Base-by-base conservation (phyloP, 2,329 filamentous ascomycete species). In the Plenodomus lindquistii region DNA sequence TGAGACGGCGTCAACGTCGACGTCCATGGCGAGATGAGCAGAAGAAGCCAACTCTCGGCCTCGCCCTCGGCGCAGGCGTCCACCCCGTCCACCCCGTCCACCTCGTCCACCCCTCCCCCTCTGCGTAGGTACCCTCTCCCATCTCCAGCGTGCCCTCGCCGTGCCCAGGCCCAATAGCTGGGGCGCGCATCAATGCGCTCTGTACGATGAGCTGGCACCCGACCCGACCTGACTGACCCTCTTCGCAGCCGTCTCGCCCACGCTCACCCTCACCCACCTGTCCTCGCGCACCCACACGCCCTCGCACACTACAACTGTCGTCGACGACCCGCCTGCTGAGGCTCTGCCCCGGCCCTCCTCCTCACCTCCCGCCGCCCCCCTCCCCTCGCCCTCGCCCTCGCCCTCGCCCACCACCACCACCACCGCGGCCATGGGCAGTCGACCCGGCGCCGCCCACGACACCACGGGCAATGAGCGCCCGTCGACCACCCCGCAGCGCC, bases 31-130 rank as follows among this genome's bases (percentile, higher is more conserved):
- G 59, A 63, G 65, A 72, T 69, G 67, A 68, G 70, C 48, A 66
- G 62, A 57, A 65, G 67, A 60, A 67, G 45, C 55, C 66, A 66
- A 50, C 60, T 58, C 51, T 69, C 66, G 54, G 67, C 68, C 57
- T 85, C 84, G 59, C 85, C 84, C 71, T 81, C 83, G 62, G 82
- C 83, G 73, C 79, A 79, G 74, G 76, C 80, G 79, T 59, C 77
- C 15, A 76, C 80, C 59, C 27, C 27, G 9, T 9, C n/a, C 9
- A 31, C 9, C n/a, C 27, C n/a, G 27, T 31, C 27, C n/a, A n/a
- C 27, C 27, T 31, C 9, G 9, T n/a, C n/a, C n/a, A 9, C 9
- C 27, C 27, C n/a, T 31, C n/a, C 9, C 27, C 80, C 81, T 72
- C 75, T 79, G 65, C 79, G 84, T 86, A 85, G 70, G 84, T 86